Conservation (phyloP, 2,329 filamentous ascomycete species). For the Stachybotrys echinatus region DNA sequence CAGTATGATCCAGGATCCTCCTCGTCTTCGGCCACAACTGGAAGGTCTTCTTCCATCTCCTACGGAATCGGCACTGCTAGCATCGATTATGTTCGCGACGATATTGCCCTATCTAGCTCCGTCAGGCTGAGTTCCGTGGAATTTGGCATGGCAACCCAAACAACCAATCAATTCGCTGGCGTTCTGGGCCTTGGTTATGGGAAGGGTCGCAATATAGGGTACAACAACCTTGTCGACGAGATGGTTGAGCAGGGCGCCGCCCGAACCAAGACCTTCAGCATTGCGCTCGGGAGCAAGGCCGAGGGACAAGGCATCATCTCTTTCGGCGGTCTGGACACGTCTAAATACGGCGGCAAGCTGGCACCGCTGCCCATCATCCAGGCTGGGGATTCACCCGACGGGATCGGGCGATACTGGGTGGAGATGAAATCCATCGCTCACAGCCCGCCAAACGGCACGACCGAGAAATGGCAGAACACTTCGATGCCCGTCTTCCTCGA, state of each 20-base stretch:
- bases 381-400: conserved; percentile 47
- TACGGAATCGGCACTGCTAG: conserved; percentile 49
- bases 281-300: conserved; percentile 59
- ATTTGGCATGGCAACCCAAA: conserved; percentile 58
- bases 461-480: conserved; percentile 26
- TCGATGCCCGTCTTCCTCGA: conserved; percentile 59
- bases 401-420: conserved; percentile 48
- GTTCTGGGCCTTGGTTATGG: conserved; percentile 75
- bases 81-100: conserved; percentile 44
- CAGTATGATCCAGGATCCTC: conserved; percentile 38
- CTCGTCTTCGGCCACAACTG: conserved; percentile 26
- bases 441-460: conserved; percentile 25
- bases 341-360: conserved; percentile 57
- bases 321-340: conserved; percentile 63
- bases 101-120: conserved; percentile 32
- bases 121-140: conserved; percentile 40
- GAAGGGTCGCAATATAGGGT: conserved; percentile 36
- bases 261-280: conserved; percentile 56
- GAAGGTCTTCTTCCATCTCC: conserved; percentile 31
- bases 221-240: conserved; percentile 48
- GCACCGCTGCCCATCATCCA: conserved; percentile 57
- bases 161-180: conserved; percentile 42
- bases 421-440: conserved; percentile 38
- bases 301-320: conserved; percentile 58
- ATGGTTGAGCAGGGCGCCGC: conserved; percentile 47